Conservation (phyloP, 257 asterid genomes). For the Marsdenia floribunda region DNA sequence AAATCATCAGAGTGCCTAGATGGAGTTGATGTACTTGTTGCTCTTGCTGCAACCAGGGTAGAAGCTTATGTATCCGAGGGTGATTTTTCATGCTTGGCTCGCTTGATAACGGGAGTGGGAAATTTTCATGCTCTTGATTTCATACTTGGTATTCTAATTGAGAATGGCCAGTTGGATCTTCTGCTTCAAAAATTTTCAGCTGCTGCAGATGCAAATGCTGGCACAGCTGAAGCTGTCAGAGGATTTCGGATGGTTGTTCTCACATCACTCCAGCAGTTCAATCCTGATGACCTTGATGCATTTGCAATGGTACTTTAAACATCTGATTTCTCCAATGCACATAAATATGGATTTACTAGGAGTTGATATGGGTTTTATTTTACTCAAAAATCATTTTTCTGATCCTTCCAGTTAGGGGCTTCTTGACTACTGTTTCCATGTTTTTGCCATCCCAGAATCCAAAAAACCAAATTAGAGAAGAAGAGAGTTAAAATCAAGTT, state of each 20-base stretch:
- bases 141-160: constrained; percentile 91
- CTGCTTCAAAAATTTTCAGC: constrained; percentile 92
- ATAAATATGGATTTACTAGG: neutral
- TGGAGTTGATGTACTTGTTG: constrained; percentile 99
- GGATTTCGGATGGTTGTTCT: constrained; percentile 98
- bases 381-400: neutral
- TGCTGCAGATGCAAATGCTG: constrained; percentile 73
- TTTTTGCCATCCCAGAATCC: neutral
- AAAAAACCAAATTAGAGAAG: neutral
- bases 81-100: constrained; percentile 95
- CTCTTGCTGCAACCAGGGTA: constrained; percentile 95
- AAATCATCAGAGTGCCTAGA: constrained; percentile 93
- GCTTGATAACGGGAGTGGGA: constrained; percentile 96
- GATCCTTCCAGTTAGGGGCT: neutral
- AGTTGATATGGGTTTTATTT: neutral
- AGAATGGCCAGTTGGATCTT: constrained; percentile 90
- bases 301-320: constrained; percentile 61
- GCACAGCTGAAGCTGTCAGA: constrained; percentile 81
- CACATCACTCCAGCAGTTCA: constrained; percentile 85
- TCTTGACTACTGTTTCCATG: neutral
- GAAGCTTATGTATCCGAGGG: constrained; percentile 95
- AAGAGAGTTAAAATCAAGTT: neutral
- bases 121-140: constrained; percentile 88
- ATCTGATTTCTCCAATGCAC: neutral
- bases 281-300: constrained; percentile 84